Base-by-base conservation (phyloP, 129 eudicot genomes). In the Centaurea solstitialis region DNA sequence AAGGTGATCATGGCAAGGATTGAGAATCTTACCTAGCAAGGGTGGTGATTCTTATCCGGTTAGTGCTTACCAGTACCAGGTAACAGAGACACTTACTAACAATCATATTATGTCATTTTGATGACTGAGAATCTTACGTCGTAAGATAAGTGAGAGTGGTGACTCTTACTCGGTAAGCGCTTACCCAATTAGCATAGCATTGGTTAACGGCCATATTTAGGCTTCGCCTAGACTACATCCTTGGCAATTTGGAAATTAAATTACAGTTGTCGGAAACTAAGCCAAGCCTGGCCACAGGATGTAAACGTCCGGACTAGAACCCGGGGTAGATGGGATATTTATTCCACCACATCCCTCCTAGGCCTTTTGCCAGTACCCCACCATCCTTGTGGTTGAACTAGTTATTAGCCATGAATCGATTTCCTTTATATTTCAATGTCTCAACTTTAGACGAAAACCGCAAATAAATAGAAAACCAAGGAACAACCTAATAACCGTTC, bases 371-470 rank as follows among this genome's bases (percentile, higher is more conserved):
- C n/a, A n/a, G n/a, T n/a, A n/a, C n/a, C n/a, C n/a, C n/a, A n/a
- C n/a, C n/a, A n/a, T n/a, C n/a, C n/a, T n/a, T n/a, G n/a, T n/a
- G n/a, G n/a, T n/a, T n/a, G 30, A 26, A 26, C 30, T 26, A 26
- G 30, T 26, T 26, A 26, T 57, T 6, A 18, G 22, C 65, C 5
- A 57, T 1, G 65, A 57, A 57, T 57, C n/a, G 65, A 5, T 21
- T 57, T 57, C 70, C 81, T 83, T 80, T 6, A 68, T 71, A 75
- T 39, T 82, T 70, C 65, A 70, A 69, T 76, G 37, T 33, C 37
- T 33, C 37, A 33, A 5, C 5, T 33, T 33, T 3, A 33, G 0
- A 33, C 5, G 4, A 33, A 33, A 33, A 33, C 4, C 37, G 4
- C 37, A 33, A 33, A 33, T 33, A 33, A 26, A 33, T 33, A 4